phyloP scores from a whole-genome alignment of 495 filamentous ascomycete genomes.

The Beverwykella pulmonaria region DNA sequence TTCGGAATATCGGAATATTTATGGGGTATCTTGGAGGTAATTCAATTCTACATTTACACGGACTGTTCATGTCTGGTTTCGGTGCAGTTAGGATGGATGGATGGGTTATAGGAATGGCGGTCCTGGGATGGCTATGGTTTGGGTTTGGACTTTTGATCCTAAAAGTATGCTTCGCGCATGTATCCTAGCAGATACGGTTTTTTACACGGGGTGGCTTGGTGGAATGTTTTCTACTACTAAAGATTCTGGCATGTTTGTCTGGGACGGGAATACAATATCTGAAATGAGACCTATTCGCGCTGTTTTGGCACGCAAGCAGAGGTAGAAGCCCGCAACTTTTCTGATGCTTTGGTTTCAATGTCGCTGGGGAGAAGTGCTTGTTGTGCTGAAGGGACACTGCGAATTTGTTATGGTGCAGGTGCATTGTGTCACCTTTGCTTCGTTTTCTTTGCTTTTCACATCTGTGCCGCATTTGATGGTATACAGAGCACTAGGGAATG shows the following conservation, averaged over 20 bases:
- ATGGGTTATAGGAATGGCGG: not conserved
- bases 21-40: not conserved
- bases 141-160: not conserved
- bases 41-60: not conserved
- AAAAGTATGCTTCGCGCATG: constrained; percentile 25
- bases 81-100: not conserved
- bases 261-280: not conserved
- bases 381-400: not conserved
- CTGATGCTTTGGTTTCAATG: not conserved
- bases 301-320: not conserved
- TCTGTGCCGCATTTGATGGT: not conserved
- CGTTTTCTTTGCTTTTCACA: not conserved
- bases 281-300: not conserved
- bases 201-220: constrained; percentile 5
- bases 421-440: not conserved
- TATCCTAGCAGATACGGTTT: constrained; percentile 7
- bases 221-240: not conserved
- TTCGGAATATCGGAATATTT: not conserved
- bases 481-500: not conserved
- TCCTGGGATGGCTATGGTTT: not conserved
- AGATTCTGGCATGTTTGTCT: not conserved
- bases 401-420: not conserved
- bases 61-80: not conserved
- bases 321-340: not conserved
- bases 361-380: not conserved